Base-by-base conservation (phyloP, 2,329 filamentous ascomycete genomes). In the Penicillium sp. region DNA sequence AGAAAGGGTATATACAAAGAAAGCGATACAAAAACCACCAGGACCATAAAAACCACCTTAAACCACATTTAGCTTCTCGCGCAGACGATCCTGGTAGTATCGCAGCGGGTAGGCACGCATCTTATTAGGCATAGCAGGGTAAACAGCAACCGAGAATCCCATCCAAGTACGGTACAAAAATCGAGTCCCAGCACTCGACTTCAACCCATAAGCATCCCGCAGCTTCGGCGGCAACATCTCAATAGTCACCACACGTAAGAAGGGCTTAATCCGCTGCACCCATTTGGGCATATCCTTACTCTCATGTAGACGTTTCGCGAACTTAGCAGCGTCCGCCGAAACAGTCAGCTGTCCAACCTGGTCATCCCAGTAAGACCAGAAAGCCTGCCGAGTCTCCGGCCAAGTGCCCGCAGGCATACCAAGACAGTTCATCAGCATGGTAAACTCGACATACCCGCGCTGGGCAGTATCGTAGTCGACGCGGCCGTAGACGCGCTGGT, bases 361-460 rank as follows among this genome's bases (percentile, higher is more conserved):
- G 8, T 67, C 62, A 27, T 73, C 71, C 71, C 71, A 73, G 56
- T 70, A 73, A n/a, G 53, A 60, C 71, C 71, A 73, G 47, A 73
- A 73, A 1, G 60, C 66, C 40, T 63, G 59, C 6, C 71, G 68
- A 6, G 66, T 62, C 6, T 63, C 53, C 2, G 71, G 71, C 71
- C 71, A 73, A 6, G 59, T 59, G 1, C 65, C 67, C 1, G 60
- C n/a, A 0, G 69, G 65, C 6, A 73, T 48, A 14, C 64, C 64
- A 11, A 73, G 62, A 15, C 60, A 62, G 43, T 62, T 56, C 43
- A 71, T 57, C 14, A 73, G 51, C 15, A 69, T 47, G 5, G 66
- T 56, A 49, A 69, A 73, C 53, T 73, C 71, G 27, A 50, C 43
- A 44, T 72, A 73, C 4, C 63, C 68, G 6, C 59, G 65, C 33